Evolutionary conservation across 768 basidiomycete genomes (phyloP), one percentile per base, ranked within the genome.

Genomic region (Favolaschia claudopus): DNA sequence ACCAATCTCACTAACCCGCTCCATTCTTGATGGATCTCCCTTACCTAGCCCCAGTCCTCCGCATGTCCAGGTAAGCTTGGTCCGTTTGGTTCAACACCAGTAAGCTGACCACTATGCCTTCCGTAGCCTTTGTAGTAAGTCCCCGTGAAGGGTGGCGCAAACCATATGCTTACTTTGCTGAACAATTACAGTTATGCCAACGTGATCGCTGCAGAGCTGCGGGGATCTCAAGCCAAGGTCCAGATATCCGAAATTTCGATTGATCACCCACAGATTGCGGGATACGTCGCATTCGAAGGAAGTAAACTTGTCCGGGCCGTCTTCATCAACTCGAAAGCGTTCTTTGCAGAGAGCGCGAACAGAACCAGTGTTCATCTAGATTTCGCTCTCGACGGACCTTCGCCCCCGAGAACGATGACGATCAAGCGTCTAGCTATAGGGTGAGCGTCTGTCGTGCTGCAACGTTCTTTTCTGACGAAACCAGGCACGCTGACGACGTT

Each of bases 251-350:
- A 90, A 68, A 72, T 89, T 28, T 49, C 55, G 9, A 71, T 87
- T n/a, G 64, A 78, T 62, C 70, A 84, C 61, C 45, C 78, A 2
- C 74, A 77, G 29, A 68, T 89, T 32, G 74, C 86, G 13, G 89
- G 86, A 34, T 90, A 90, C 65, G 88, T 83, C 5, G 79, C 86
- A 53, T 89, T 81, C 67, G 85, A 87, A 64, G 66, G 71, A 15
- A 72, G 66, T 3, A 44, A 10, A 0, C 72, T 89, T 36, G 73
- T 60, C 6, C 81, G 83, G 20, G 83, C 82, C 2, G 67, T 88
- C 1, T 80, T 91, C 62, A 81, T 89, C 67, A 87, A 89, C 66
- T 82, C 78, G 2, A 66, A 82, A 34, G 84, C 87, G 9, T 89
- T 79, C 65, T 70, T 83, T 22, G 66, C 66, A 14, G 72, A 64